phyloP scores from a whole-genome alignment of 768 basidiomycete species.

The Multifurca ochricompacta region DNA sequence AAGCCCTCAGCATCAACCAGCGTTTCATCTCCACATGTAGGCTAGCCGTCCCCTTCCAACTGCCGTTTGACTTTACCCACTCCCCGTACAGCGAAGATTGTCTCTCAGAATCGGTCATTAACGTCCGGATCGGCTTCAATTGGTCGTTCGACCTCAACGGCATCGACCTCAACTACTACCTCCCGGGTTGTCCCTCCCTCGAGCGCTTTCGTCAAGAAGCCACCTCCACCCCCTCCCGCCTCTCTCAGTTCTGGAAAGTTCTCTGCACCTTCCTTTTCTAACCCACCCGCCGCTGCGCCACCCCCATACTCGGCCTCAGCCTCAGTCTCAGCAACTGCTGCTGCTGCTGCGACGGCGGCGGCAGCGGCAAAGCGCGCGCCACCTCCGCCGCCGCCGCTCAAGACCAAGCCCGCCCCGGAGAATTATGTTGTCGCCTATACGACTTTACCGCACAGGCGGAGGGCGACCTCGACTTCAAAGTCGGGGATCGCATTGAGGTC shows the following conservation, averaged over 20 bases:
- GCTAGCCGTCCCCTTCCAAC: conserved; percentile 25
- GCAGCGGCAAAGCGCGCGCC: conserved; percentile 65
- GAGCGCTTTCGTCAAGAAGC: conserved; percentile 17
- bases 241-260: conserved; percentile 38
- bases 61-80: background rate
- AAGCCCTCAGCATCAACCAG: conserved; percentile 75
- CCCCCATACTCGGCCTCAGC: conserved; percentile 32
- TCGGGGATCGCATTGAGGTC: conserved; percentile 87
- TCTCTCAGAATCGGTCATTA: conserved; percentile 43
- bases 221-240: conserved; percentile 25
- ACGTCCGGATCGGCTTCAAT: background rate
- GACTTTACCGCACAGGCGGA: conserved; percentile 94
- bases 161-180: conserved; percentile 22
- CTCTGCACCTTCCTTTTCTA: conserved; percentile 32
- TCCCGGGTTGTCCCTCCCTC: conserved; percentile 20
- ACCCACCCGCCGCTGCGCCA: conserved; percentile 28
- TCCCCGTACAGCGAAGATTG: conserved; percentile 48
- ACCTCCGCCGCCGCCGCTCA: conserved; percentile 88
- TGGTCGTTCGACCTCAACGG: conserved; percentile 18
- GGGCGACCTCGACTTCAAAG: conserved; percentile 84
- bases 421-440: conserved; percentile 90
- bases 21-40: conserved; percentile 78
- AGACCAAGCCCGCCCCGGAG: conserved; percentile 61
- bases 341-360: conserved; percentile 33
- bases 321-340: conserved; percentile 29